phyloP scores from a whole-genome alignment of 345 rosid genomes.

The Lagerstroemia speciosa region DNA sequence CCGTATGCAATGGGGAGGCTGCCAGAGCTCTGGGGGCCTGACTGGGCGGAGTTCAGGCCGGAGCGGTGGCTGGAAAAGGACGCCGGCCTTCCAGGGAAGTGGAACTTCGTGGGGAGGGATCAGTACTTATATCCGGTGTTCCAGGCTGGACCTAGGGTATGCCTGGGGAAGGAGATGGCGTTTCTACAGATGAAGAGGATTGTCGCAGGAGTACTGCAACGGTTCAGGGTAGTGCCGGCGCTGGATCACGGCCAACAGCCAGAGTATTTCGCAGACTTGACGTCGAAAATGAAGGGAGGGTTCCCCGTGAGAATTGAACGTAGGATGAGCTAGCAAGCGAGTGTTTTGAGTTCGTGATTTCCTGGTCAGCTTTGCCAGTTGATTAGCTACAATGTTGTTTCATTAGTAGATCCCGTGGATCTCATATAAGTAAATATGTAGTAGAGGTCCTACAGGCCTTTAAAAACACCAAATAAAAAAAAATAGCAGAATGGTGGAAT shows the following conservation, averaged over 20 bases:
- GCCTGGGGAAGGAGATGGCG: constrained; percentile 41
- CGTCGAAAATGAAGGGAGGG: constrained; percentile 53
- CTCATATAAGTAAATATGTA: too few species aligned
- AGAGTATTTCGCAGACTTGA: constrained; percentile 24
- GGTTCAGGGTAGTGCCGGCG: constrained; percentile 44
- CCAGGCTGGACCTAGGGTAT: constrained; percentile 38
- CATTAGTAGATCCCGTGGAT: too few species aligned
- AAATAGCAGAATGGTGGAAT: too few species aligned
- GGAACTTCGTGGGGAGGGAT: constrained; percentile 30
- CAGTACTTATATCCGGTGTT: constrained; percentile 30
- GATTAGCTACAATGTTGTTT: too few species aligned
- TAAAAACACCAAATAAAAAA: too few species aligned
- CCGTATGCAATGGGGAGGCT: constrained; percentile 45
- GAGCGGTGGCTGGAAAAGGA: constrained; percentile 35
- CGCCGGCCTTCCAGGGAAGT: constrained; percentile 14
- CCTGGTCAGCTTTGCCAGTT: not conserved
- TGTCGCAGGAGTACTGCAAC: constrained; percentile 25
- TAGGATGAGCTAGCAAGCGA: constrained; percentile 13
- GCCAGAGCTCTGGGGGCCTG: constrained; percentile 33
- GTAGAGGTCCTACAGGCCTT: too few species aligned
- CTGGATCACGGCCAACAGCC: constrained; percentile 28
- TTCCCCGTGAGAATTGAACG: constrained; percentile 35
- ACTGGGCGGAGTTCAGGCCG: constrained; percentile 36
- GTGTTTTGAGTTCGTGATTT: too few species aligned
- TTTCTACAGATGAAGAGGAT: constrained; percentile 39